Evolutionary conservation across 345 rosid species (phyloP).

Genomic region (Leavenworthia alabamica): DNA sequence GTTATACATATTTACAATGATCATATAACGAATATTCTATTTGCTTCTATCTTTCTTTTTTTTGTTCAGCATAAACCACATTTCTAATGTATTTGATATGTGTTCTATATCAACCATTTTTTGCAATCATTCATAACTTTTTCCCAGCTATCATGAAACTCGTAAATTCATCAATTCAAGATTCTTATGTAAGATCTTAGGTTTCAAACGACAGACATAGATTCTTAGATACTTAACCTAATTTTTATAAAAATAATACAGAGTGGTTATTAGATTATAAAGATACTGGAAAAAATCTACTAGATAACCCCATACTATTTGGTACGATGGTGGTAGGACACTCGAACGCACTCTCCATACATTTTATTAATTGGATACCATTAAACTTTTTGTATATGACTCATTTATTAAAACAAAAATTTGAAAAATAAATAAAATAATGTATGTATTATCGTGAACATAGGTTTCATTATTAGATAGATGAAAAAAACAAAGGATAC

Average conservation of each 20-base stretch:
- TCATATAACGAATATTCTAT: not conserved
- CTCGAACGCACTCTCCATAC: constrained; percentile 16
- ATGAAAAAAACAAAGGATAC: not conserved
- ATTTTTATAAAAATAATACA: not conserved
- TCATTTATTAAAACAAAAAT: not conserved
- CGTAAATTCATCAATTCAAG: not conserved
- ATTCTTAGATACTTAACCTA: not conserved
- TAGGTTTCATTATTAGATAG: not conserved
- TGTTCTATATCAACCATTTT: not conserved
- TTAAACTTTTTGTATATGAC: not conserved
- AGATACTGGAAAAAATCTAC: not conserved
- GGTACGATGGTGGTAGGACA: constrained; percentile 24
- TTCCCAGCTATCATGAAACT: not conserved
- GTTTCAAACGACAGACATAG: not conserved
- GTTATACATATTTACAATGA: not conserved
- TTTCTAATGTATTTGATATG: not conserved
- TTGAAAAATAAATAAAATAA: too few species aligned
- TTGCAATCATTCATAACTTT: constrained; percentile 4
- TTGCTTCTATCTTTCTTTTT: not conserved
- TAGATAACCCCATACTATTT: not conserved
- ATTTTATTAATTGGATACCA: constrained; percentile 1
- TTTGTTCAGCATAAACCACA: not conserved
- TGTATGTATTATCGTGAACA: not conserved
- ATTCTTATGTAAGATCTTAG: not conserved
- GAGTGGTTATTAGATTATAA: not conserved